Evolutionary conservation across 2,329 filamentous ascomycete species (phyloP), one percentile per base, ranked within the genome.

Genomic region (Arthroderma uncinatum): DNA sequence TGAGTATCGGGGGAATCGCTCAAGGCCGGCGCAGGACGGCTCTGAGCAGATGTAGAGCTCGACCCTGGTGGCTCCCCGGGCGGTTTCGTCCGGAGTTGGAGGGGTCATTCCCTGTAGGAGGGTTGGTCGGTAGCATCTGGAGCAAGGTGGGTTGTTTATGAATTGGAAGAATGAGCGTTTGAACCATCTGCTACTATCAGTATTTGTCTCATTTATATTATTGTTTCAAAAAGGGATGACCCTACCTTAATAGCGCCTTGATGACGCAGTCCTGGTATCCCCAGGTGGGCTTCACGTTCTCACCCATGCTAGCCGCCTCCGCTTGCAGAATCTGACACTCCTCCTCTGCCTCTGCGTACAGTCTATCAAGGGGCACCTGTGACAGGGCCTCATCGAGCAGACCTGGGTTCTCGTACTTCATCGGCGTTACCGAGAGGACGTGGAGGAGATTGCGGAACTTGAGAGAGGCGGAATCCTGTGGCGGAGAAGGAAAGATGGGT

Each of bases 211-310:
- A 37, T 36, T 60, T 34, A 33, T 44, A 40, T 44, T 57, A 48
- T 36, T 54, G 59, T 56, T 65, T 54, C 66, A 60, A 48, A 57
- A 52, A 39, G 52, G 30, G 59, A 74, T 83, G 65, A 19, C 12
- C 9, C 1, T 77, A 90, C 87, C 84, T 85, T 67, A 97, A 77
- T 62, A 97, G 78, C 60, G 92, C 89, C 63, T 88, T 82, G 67
- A 97, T 86, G 57, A 96, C 89, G 71, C 92, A 98, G 74, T 98
- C 93, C 72, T 97, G 92, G 69, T 97, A 96, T 58, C 91, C 92
- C 92, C 92, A 97, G 76, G 90, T 86, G 1, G 91, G 82, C 70
- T 87, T 86, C 63, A 83, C 80, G 57, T 85, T 87, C 57, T 87
- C 83, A 19, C 87, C 88, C 75, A 95, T 84, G 63, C 89, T 95